Base-by-base conservation (phyloP, 805 yeast species). In the Kuraishia borneana region DNA sequence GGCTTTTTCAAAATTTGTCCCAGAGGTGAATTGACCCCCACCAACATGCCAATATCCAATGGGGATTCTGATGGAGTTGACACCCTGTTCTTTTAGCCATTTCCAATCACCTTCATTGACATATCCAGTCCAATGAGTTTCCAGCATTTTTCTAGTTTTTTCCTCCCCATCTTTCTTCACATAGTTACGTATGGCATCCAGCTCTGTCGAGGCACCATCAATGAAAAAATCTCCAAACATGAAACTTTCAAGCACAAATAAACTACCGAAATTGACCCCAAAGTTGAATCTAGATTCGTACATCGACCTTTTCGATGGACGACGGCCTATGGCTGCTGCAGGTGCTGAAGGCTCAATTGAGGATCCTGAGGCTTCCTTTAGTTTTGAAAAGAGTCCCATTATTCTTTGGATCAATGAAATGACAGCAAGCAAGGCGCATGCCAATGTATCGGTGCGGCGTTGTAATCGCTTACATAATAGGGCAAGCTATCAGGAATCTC, bases 41-140 rank as follows among this genome's bases (percentile, higher is more conserved):
- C 60, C 68, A n/a, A 87, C 72, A 5, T 29, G 76, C 95, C 95
- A 89, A 55, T 83, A 89, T 0, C 97, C 97, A 42, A 89, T 58
- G 6, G 98, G 97, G 1, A 89, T 66, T 46, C 98, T 68, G 4
- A 89, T 66, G 2, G 87, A 71, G 18, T 83, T 84, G n/a, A 83
- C 83, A 6, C 84, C 83, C 35, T 65, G 67, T 16, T 64, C 58
- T 30, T 60, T 53, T 20, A 89, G 55, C 83, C 85, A 85, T 16
- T 68, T 47, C 94, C 95, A 88, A 50, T 89, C 96, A 6, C 68
- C 67, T 36, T 76, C 83, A 22, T 53, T 51, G 38, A 81, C 63
- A 50, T 73, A 88, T 6, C 49, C 47, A 6, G 51, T 55, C 83
- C 92, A 89, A 52, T 83, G 94, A 2, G 56, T 39, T 41, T 78